These are phyloP conservation scores for Cladosporium sp. DNA, from an alignment of 2,329 filamentous ascomycete species.

Conservation along the genomic window DNA sequence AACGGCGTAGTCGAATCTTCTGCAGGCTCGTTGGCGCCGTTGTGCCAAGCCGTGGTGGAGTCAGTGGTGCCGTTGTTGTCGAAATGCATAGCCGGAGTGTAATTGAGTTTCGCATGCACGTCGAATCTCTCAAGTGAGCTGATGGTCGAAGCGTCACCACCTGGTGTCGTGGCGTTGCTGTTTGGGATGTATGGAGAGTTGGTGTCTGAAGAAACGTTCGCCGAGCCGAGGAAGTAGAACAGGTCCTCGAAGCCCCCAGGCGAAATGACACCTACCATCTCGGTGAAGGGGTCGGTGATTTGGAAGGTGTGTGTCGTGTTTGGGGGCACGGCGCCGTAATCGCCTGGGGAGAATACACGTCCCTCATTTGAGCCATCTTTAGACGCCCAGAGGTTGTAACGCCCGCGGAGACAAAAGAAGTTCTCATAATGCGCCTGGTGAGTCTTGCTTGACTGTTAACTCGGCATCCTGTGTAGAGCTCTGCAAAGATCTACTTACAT, in stretches of 20 bases:
- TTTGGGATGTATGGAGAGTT: constrained; percentile 36
- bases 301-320: constrained; percentile 48
- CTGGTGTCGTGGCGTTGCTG: constrained; percentile 27
- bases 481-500: neutral
- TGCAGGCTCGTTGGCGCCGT: neutral
- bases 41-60: neutral
- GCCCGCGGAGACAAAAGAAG: constrained; percentile 23
- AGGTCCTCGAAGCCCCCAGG: constrained; percentile 46
- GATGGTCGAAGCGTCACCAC: constrained; percentile 31
- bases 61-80: neutral
- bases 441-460: neutral
- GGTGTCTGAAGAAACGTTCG: constrained; percentile 33
- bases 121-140: constrained; percentile 19
- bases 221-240: constrained; percentile 32
- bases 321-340: constrained; percentile 43
- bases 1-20: neutral
- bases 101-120: constrained; percentile 38
- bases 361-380: constrained; percentile 31
- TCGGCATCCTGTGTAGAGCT: too few relatives aligned
- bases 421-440: neutral
- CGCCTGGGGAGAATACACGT: constrained; percentile 40
- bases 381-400: constrained; percentile 43
- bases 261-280: constrained; percentile 43
- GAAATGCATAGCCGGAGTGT: constrained; percentile 29
- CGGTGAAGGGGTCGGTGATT: constrained; percentile 44